Evolutionary conservation across 108 stramenopile species (phyloP), one percentile per base, ranked within the genome.

Genomic region (Nitzschia sp.): DNA sequence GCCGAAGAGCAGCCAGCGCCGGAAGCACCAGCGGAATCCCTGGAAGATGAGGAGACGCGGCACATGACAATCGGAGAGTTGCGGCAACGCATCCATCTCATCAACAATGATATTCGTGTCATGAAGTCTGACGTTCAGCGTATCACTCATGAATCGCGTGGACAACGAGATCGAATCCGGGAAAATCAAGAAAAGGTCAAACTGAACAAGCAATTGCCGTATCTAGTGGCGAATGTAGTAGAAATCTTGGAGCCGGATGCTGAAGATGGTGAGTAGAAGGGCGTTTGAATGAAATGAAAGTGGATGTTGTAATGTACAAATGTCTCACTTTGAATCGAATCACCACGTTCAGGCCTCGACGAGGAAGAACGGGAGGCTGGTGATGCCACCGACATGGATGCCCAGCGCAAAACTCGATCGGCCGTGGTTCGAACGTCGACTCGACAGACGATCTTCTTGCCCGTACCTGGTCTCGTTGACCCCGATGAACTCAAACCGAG

Each of bases 101-200:
- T 99, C 53, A 97, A 98, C 69, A 98, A 96, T 68, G 98, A 99
- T 55, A 96, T 99, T 66, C 91, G 98, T 36, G 90, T 99, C 55
- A 97, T 99, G 97, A 88, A 92, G 19, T 90, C 90, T 19, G 98
- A 99, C 70, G 88, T 97, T 29, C 93, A 97, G 57, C 87, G 97
- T 19, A 97, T 98, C 64, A 85, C 89, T 31, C 97, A 98, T 72
- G 98, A 99, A 64, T 85, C 84, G 60, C 77, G 88, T 25, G 86
- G 74, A 36, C 95, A 97, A 77, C 83, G 85, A 9, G 96, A 97
- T 49, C 87, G 93, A n/a, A 98, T 98, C 72, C 94, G 94, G 29
- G 99, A 99, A 59, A 99, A 99, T 81, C 89, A 91, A 67, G 99
- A 99, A 68, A 98, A 99, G 79, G 93, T 99, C 75, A 98, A 99